These are phyloP conservation scores for Ogataea pignaliae DNA, from an alignment of 805 yeast species.

Conservation along the genomic window DNA sequence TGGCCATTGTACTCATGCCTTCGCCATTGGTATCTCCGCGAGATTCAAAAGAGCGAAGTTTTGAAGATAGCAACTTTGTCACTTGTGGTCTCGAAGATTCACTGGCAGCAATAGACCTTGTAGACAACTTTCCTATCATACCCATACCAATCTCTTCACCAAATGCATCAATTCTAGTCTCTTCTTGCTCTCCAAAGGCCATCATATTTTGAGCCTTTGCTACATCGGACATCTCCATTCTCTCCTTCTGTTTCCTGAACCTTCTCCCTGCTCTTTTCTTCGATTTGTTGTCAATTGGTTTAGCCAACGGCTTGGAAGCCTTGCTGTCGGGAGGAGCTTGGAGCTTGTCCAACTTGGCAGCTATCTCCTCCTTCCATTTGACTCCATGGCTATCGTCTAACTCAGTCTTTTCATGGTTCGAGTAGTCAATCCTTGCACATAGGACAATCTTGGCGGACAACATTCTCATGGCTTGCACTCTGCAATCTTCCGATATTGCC, in stretches of 20 bases:
- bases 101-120: conserved; percentile 15
- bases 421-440: conserved; percentile 74
- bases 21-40: conserved; percentile 10
- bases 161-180: conserved; percentile 52
- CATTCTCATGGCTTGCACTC: conserved; percentile 71
- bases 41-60: conserved; percentile 9
- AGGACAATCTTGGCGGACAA: conserved; percentile 73
- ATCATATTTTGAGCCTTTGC: conserved; percentile 81
- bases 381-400: conserved; percentile 42
- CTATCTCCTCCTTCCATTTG: conserved; percentile 57
- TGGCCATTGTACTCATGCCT: conserved; percentile 16
- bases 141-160: conserved; percentile 87
- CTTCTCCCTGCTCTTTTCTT: conserved; percentile 86
- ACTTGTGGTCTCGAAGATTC: conserved; percentile 7
- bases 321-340: conserved; percentile 70
- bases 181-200: conserved; percentile 76
- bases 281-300: conserved; percentile 70
- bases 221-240: conserved; percentile 74
- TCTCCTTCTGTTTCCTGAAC: conserved; percentile 74
- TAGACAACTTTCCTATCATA: conserved; percentile 43
- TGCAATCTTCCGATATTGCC: conserved; percentile 50
- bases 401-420: conserved; percentile 32
- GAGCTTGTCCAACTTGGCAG: conserved; percentile 61
- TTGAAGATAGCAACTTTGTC: conserved; percentile 10
- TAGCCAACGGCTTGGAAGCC: conserved; percentile 65